A percentile compares a stretch with the other conserved stretches of the same genome.
These are phyloP conservation scores for Verbascum thapsus DNA, from an alignment of 257 asterid genomes.

Conservation along the genomic window DNA sequence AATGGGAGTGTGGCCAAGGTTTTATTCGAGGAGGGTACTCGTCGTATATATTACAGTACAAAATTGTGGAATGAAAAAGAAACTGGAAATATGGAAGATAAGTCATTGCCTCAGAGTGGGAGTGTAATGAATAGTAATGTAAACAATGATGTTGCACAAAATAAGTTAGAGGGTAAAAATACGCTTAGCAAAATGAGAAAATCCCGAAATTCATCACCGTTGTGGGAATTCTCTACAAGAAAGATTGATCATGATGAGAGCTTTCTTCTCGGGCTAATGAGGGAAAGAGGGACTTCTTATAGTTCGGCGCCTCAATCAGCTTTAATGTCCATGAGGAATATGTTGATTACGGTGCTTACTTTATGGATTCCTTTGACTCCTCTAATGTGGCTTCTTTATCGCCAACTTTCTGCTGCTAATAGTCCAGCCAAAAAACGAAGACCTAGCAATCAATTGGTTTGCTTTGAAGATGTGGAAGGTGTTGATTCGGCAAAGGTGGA, in stretches of 20 bases:
- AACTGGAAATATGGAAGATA: constrained; percentile 28
- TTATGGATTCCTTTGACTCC: constrained; percentile 96
- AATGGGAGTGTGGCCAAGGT: constrained; percentile 69
- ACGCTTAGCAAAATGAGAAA: constrained; percentile 36
- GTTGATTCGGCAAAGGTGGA: constrained; percentile 92
- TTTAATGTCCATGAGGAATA: constrained; percentile 62
- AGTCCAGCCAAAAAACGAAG: constrained; percentile 75
- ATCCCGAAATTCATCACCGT: constrained; percentile 39
- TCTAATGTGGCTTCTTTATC: constrained; percentile 85
- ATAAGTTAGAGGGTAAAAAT: constrained; percentile 30
- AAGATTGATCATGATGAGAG: constrained; percentile 91
- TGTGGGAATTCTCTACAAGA: constrained; percentile 85
- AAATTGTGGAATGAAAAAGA: constrained; percentile 32
- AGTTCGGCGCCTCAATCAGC: constrained; percentile 88
- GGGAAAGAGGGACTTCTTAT: constrained; percentile 77
- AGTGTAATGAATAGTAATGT: constrained; percentile 33
- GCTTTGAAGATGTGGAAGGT: constrained; percentile 92
- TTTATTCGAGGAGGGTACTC: constrained; percentile 91
- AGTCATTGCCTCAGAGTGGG: constrained; percentile 20
- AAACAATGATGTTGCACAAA: constrained; percentile 23
- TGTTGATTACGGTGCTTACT: constrained; percentile 69
- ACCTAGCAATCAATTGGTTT: constrained; percentile 61
- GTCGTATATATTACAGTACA: constrained; percentile 69
- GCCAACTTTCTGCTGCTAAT: constrained; percentile 84
- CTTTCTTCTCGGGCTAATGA: constrained; percentile 84